Base-by-base conservation (phyloP, 176 grass and related monocot genomes). In the Aegilops longissima region DNA sequence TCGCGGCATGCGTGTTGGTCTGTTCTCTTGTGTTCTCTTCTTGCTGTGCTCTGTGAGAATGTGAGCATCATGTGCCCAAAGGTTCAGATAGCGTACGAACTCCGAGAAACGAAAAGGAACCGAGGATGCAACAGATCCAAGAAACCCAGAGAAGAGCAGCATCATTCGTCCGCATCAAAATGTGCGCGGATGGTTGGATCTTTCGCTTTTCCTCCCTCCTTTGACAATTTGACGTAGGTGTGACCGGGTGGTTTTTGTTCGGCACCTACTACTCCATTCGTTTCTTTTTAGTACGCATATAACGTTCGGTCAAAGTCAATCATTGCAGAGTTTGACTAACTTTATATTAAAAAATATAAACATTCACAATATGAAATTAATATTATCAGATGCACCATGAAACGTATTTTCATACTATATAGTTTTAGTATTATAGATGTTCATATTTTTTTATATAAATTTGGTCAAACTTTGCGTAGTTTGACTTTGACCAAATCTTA, bases 91-190 rank as follows among this genome's bases (percentile, higher is more conserved):
- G 38, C 68, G 61, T 87, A 54, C 78, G 44, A 47, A 80, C 62
- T 23, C 69, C 81, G 21, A 76, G 76, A 91, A 80, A 73, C 21
- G 5, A 70, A 86, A 91, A 47, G 49, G 36, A 80, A 27, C 12
- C 45, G 76, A 68, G 67, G 81, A 80, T 63, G 85, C 84, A 73
- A 17, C 89, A 80, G 85, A 91, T 91, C 90, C 90, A 63, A 91
- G 85, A 70, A 78, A 69, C 35, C 45, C 45, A 51, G 52, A 17
- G 49, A 16, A 18, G 24, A 10, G 70, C 76, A 69, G 2, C 85
- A 90, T 91, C 76, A 84, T 87, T 33, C 24, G 0, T 30, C 77
- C 16, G 38, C 74, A 61, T 84, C 75, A 91, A 91, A 91, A 87
- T 80, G 61, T n/a, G 90, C 73, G 93, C 24, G 79, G 85, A 84